These are phyloP conservation scores for Ganoderma sinense DNA, from an alignment of 1,284 basidiomycete species.

Conservation along the genomic window DNA sequence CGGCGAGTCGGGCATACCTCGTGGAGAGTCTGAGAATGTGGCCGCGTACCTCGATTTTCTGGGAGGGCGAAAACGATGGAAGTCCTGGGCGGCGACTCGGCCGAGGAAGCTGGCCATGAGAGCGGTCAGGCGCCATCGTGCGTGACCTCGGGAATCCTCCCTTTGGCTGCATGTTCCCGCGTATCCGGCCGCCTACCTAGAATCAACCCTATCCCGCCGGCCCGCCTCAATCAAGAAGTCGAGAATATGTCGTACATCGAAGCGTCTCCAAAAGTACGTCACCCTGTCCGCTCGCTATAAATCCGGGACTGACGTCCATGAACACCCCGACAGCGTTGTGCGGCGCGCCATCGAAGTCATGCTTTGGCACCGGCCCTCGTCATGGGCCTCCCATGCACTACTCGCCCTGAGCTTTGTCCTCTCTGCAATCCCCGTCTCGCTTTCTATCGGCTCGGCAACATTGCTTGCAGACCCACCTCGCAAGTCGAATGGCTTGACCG, in stretches of 20 bases:
- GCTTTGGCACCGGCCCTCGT: constrained; percentile 26
- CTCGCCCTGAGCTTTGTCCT: constrained; percentile 25
- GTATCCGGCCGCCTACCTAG: not conserved
- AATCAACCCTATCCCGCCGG: constrained; percentile 11
- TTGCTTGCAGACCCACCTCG: constrained; percentile 34
- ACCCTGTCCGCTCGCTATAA: constrained; percentile 7
- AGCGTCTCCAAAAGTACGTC: not conserved
- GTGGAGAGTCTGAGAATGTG: not conserved
- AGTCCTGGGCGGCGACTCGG: not conserved
- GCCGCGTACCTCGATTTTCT: not conserved
- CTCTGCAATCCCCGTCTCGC: constrained; percentile 22
- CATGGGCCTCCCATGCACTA: constrained; percentile 28
- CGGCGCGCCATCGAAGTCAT: not conserved
- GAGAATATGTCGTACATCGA: not conserved
- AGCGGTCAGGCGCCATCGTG: constrained; percentile 14
- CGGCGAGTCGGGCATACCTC: not conserved
- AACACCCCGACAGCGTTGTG: not conserved
- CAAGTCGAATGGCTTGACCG: constrained; percentile 38
- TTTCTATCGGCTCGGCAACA: not conserved
- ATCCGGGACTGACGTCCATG: not conserved
- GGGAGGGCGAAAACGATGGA: not conserved
- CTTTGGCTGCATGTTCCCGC: constrained; percentile 2
- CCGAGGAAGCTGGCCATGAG: not conserved
- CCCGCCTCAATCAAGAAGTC: constrained; percentile 5
- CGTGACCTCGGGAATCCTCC: constrained; percentile 6